These are phyloP conservation scores for Porogramme epimiltina DNA, from an alignment of 1,284 basidiomycete genomes.

Conservation along the genomic window DNA sequence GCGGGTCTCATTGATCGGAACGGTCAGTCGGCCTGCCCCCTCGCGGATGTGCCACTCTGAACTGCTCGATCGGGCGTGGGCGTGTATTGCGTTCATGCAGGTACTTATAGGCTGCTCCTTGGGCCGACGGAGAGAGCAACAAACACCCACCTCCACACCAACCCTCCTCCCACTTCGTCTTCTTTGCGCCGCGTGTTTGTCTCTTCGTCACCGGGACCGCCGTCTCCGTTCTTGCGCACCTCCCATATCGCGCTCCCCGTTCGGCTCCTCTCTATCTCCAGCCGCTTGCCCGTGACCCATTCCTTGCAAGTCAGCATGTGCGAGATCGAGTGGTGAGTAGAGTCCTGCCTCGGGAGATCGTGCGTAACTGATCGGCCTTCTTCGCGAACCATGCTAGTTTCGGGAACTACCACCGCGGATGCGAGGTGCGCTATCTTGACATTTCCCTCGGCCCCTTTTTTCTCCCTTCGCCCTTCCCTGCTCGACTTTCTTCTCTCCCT, in stretches of 20 bases:
- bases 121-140: conserved; percentile 1
- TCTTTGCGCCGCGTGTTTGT: not conserved
- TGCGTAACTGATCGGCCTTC: conserved; percentile 4
- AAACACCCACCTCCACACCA: not conserved
- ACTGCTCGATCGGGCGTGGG: too few species aligned
- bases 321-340: conserved; percentile 31
- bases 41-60: too few species aligned
- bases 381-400: conserved; percentile 20
- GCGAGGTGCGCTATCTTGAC: conserved; percentile 25
- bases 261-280: not conserved
- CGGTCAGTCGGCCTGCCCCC: conserved; percentile 11
- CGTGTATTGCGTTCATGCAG: too few species aligned
- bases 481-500: too few species aligned
- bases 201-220: not conserved
- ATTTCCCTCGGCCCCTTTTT: not conserved
- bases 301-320: conserved; percentile 22
- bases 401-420: conserved; percentile 35
- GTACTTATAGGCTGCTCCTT: conserved; percentile 18
- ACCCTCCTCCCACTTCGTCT: not conserved
- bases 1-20: conserved; percentile 5
- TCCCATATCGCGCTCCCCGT: not conserved
- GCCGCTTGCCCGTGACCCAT: not conserved
- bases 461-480: not conserved
- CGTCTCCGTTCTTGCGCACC: not conserved
- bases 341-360: conserved; percentile 1